Base-by-base conservation (phyloP, 768 basidiomycete genomes). In the Butyriboletus loyo region DNA sequence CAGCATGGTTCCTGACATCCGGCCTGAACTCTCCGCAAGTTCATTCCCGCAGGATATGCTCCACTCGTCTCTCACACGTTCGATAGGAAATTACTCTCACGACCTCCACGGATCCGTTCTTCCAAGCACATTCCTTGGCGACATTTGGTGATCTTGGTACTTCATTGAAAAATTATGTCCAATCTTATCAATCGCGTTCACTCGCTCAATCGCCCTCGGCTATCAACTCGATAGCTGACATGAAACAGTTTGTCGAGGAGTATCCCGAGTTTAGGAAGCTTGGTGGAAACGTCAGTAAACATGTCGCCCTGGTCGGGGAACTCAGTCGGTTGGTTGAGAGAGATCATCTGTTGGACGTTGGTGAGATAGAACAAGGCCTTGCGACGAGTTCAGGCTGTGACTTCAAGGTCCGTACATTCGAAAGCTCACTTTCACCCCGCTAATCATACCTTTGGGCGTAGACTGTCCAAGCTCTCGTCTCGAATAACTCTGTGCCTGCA, bases 281-380 rank as follows among this genome's bases (percentile, higher is more conserved):
- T 28, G 94, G 97, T 1, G 95, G 95, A 9, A 99, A 99, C 67
- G 97, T 99, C 28, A 96, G 92, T 75, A 99, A 98, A 72, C 97
- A 98, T 63, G 97, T 98, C 21, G 92, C 96, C 7, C 73, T 99
- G 22, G 97, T 99, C 0, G 96, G 97, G 13, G 97, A 99, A 67
- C 78, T 99, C 54, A 96, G 93, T 64, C 78, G 96, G 54, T 72
- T 98, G 41, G 93, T 98, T 15, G 89, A 84, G 47, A 75, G 84
- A 53, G 88, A 95, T 63, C 90, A 87, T 64, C 73, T 98, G 40
- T 74, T 99, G 50, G 92, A 91, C 44, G 82, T 95, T 3, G 92
- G 92, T 25, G 97, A 99, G 74, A 82, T 98, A 24, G 97, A 99
- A 66, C 97, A 99, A 71, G 93, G 95, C 30, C 75, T 99, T 51